Base-by-base conservation (phyloP, 2,329 filamentous ascomycete genomes). In the Bertia moriformis region DNA sequence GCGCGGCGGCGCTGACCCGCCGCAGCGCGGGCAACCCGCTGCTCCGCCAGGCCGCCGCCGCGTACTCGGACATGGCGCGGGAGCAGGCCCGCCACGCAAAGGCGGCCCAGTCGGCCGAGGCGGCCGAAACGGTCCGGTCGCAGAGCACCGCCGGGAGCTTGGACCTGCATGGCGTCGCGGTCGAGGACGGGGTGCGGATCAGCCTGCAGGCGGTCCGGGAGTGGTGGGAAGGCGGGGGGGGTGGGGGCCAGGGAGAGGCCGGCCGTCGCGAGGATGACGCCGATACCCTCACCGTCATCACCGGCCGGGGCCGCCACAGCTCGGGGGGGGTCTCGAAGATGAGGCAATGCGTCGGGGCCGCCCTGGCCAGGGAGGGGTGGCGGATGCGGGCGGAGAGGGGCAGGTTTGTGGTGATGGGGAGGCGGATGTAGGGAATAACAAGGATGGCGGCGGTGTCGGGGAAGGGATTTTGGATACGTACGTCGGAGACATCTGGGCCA, bases 81-180 rank as follows among this genome's bases (percentile, higher is more conserved):
- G 76, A 84, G 37, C 69, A 77, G 42, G 63, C 71, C 3, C 67
- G 65, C 12, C 63, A 64, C 33, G 71, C 77, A 2, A 69, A 71
- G 44, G 61, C 62, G 14, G 69, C 75, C n/a, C 65, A 65, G 14
- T 75, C 76, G n/a, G 65, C 65, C 0, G 77, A 77, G 1, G 84
- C 86, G 1, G 81, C 91, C 49, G 58, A 70, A 0, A 65, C 80
- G 3, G 88, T 89, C 1, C 67, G 77, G 10, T 53, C 60, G 7
- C 80, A 87, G 51, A 88, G 83, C 38, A 68, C 66, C 0, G 43
- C 54, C 1, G 64, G 58, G 1, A 62, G 67, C 15, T 64, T 93
- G 4, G 89, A 96, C 55, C 63, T 96, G 18, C 89, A 96, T 54
- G 85, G 86, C 4, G 75, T 94, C 4, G 77, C 69, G 35, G 87